Evolutionary conservation across 306 rosid genomes (phyloP), one percentile per base, ranked within the genome.

Genomic region (Hylodesmum podocarpum): DNA sequence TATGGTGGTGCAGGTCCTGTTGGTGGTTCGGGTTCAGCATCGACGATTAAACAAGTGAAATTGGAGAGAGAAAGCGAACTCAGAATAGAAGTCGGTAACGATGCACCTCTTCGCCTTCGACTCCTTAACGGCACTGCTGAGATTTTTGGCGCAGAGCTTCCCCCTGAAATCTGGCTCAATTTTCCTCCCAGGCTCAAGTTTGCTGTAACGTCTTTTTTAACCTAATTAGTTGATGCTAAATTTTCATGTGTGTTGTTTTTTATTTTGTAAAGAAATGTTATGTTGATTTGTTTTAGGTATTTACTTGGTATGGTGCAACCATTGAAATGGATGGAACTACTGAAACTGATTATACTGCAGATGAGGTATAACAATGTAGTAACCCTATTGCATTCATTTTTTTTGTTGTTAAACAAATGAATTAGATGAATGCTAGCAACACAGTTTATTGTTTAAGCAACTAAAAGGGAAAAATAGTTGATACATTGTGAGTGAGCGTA

Each of bases 221-320:
- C 7, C 19, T 0, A 1, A 3, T 57, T 3, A 0, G n/a, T n/a
- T n/a, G n/a, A 0, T 58, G 22, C 5, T 50, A 18, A 10, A n/a
- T 15, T 58, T 16, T 14, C 40, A 14, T 16, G 0, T 8, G 12
- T 3, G 0, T 2, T 29, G 5, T 2, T 6, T 59, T 3, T 33
- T 3, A 4, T 64, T 33, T 61, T 4, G 3, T 16, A 40, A 49
- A 24, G 28, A 14, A 53, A 40, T 15, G 27, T 15, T 34, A 18
- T 75, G 41, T 1, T 58, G 7, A 3, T 21, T 36, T 77, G 21
- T 50, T 44, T 79, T 74, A 91, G 96, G 95, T 90, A 1, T 95
- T 95, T 78, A 87, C 96, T 68, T 95, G 97, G 97, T 85, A 86
- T 70, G 98, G 98, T 69, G 97, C 97, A 25, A 92, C 98, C 19